These are phyloP conservation scores for Hymenoscyphus infarciens DNA, from an alignment of 2,329 filamentous ascomycete species.

Conservation along the genomic window DNA sequence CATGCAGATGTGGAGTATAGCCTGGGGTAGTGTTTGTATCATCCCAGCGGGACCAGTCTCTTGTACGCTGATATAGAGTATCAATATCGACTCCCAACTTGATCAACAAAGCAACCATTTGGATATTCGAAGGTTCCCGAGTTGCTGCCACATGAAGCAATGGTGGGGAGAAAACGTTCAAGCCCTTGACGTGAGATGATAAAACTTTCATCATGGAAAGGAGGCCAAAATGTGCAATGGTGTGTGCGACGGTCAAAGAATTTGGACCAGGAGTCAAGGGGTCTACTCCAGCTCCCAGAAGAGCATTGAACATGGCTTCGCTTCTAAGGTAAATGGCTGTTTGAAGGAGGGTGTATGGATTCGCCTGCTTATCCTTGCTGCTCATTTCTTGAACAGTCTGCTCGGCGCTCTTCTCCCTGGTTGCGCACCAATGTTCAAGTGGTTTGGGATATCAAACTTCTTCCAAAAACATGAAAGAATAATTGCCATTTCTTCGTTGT, in stretches of 20 bases:
- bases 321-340: conserved; percentile 5
- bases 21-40: no score
- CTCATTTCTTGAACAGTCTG: no score
- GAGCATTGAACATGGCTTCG: not conserved
- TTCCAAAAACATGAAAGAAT: no score
- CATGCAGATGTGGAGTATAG: no score
- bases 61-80: not conserved
- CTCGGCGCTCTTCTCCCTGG: no score
- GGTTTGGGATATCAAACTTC: no score
- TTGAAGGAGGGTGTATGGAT: no score
- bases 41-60: no score
- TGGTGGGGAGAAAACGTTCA: conserved; percentile 11
- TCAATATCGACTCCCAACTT: conserved; percentile 4
- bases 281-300: conserved; percentile 3
- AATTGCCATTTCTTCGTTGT: not conserved
- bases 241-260: not conserved
- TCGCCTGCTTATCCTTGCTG: no score
- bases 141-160: conserved; percentile 9
- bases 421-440: no score
- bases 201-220: conserved; percentile 8
- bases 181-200: conserved; percentile 5
- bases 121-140: conserved; percentile 5
- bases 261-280: not conserved
- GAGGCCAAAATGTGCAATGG: conserved; percentile 8
- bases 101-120: conserved; percentile 12